Evolutionary conservation across 441 rosid species (phyloP), one percentile per base, ranked within the genome.

Genomic region (Euphorbia celastroides): DNA sequence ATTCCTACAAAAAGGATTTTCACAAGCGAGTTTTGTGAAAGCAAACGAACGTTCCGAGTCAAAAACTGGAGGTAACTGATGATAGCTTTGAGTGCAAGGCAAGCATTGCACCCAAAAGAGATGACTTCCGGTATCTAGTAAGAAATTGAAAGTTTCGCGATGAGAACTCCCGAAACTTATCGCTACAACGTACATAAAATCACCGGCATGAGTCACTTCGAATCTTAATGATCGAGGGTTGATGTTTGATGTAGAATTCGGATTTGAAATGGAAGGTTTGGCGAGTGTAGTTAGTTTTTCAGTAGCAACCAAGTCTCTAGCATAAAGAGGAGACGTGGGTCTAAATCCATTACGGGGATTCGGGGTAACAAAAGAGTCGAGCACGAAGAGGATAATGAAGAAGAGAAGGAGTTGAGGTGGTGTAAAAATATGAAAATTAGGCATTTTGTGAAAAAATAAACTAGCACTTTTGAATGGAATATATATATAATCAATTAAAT

Each of bases 101-200:
- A 23, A 30, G 14, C 63, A 59, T n/a, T 59, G 63, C 11, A 26
- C 34, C 63, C 63, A 59, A 32, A 59, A 6, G 0, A 59, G 63
- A 38, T 11, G 5, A 20, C 44, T 59, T 2, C 63, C 44, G 4
- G 44, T 59, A 59, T 59, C 63, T 2, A 27, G 63, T n/a, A 59
- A 1, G 12, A 59, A 46, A 31, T 59, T 31, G 5, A 59, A 8
- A 32, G 63, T 42, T 31, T n/a, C n/a, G n/a, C n/a, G n/a, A 59
- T 59, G 27, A n/a, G 63, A 27, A 59, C 3, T 32, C 20, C 63
- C 44, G 1, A 59, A 19, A 0, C 9, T 14, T 32, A 59, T 9
- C 12, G 31, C 34, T 26, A 32, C 44, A n/a, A 59, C 16, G 19
- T n/a, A 59, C 17, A 2, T 2, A 5, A 13, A 2, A 2, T 7